Evolutionary conservation across 2,329 filamentous ascomycete species (phyloP).

Genomic region (Botryotinia narcissicola): DNA sequence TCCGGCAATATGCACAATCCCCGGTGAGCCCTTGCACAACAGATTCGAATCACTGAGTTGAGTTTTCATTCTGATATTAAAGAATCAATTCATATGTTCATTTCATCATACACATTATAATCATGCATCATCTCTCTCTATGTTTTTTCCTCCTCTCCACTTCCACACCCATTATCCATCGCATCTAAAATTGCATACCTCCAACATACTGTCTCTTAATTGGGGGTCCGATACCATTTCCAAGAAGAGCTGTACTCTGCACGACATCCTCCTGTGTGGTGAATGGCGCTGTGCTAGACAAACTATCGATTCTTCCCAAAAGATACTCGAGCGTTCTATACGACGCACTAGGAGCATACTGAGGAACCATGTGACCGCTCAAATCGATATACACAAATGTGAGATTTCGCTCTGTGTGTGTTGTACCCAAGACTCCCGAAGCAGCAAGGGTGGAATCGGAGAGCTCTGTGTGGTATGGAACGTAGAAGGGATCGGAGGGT

Average conservation of each 20-base stretch:
- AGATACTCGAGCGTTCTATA: constrained; percentile 75
- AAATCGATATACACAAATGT: constrained; percentile 44
- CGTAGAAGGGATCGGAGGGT: constrained; percentile 39
- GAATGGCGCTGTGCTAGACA: constrained; percentile 47
- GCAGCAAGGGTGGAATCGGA: constrained; percentile 65
- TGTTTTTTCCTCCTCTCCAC: background rate
- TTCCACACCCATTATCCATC: background rate
- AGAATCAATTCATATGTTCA: background rate
- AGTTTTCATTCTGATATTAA: background rate
- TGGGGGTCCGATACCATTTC: background rate
- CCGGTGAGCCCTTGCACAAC: background rate
- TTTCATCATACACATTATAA: background rate
- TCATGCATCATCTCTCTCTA: background rate
- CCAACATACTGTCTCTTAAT: background rate
- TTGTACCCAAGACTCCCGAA: constrained; percentile 66
- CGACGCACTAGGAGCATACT: constrained; percentile 65
- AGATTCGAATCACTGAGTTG: no score
- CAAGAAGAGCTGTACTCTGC: background rate
- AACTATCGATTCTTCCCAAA: constrained; percentile 63
- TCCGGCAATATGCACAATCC: background rate
- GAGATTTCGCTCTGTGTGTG: constrained; percentile 71
- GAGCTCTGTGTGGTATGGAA: constrained; percentile 62
- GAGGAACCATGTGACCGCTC: constrained; percentile 62
- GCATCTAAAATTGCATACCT: background rate
- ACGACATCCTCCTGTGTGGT: constrained; percentile 25